Evolutionary conservation across 352 stramenopile species (phyloP), one percentile per base, ranked within the genome.

Genomic region (Thraustochytrium striatum): DNA sequence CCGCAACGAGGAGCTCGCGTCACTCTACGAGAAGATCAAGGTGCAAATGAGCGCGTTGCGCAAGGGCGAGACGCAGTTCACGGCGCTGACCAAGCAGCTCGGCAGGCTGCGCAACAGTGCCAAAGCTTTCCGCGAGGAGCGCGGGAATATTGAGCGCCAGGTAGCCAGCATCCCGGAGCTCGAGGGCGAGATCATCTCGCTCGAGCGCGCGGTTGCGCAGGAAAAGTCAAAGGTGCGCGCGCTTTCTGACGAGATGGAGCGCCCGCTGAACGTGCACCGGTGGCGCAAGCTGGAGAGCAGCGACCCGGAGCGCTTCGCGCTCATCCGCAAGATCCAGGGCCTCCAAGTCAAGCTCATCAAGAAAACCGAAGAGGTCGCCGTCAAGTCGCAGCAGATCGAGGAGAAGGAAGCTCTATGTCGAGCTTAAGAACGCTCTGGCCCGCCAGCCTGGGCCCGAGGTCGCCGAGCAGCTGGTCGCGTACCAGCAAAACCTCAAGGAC

Each of bases 11-110:
- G 94, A 98, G 84, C 85, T 98, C 2, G 92, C 92, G n/a, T 85
- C 97, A 43, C 83, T 98, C 21, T 97, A 98, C 83, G 94, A 98
- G 84, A 98, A 98, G 84, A 91, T 98, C 58, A 97, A 97, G 85
- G 96, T 98, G 47, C 92, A 97, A 83, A 90, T 97, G 81, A 95
- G 87, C 36, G 97, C 91, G 25, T 87, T 98, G 35, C 72, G 52
- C 39, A 79, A 86, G 70, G 93, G 94, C 39, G 93, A 98, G 84
- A 87, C 89, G 33, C 91, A 96, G 84, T 98, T 98, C 85, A 91
- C 86, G 61, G 90, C 95, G 80, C 87, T 92, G 19, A 81, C 98
- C 78, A 89, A 97, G 57, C 93, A 98, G 80, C 95, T 98, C 57
- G 89, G 92, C 43, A 88, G n/a, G n/a, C n/a, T 98, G 47, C 84